Percentiles rank a stretch among this genome's conserved stretches.
These are phyloP conservation scores for Colletotrichum abscissum DNA, from an alignment of 2,329 filamentous ascomycete species.

Conservation along the genomic window DNA sequence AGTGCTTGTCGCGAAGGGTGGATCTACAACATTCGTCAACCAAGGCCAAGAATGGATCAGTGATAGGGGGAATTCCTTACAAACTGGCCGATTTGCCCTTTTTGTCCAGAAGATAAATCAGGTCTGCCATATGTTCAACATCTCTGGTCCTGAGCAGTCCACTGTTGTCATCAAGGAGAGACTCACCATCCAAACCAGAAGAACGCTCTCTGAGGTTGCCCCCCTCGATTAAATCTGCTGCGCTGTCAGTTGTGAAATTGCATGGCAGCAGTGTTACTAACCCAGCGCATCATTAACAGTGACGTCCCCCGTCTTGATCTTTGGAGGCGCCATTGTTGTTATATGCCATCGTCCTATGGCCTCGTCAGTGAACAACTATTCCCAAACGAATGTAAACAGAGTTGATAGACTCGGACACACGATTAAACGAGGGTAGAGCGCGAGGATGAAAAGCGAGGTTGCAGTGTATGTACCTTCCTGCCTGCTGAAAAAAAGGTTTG, in stretches of 20 bases:
- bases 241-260: not conserved
- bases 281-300: conserved; percentile 33
- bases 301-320: conserved; percentile 27
- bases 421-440: too few relatives aligned
- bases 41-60: not conserved
- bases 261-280: not conserved
- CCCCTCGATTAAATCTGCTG: conserved; percentile 42
- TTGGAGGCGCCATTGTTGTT: conserved; percentile 30
- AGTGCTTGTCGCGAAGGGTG: conserved; percentile 78
- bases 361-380: not conserved
- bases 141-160: not conserved
- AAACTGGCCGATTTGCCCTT: conserved; percentile 48
- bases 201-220: conserved; percentile 51
- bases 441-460: too few relatives aligned
- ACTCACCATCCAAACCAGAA: conserved; percentile 54
- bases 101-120: conserved; percentile 51
- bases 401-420: not conserved
- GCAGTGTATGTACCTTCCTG: not conserved
- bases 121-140: conserved; percentile 41
- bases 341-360: not conserved
- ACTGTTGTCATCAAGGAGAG: not conserved
- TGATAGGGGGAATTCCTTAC: conserved; percentile 40
- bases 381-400: not conserved
- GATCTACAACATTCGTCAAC: conserved; percentile 33
- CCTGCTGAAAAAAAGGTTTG: not conserved